Conservation (phyloP, 2,329 filamentous ascomycete genomes). For the Harringtonia lauricola region DNA sequence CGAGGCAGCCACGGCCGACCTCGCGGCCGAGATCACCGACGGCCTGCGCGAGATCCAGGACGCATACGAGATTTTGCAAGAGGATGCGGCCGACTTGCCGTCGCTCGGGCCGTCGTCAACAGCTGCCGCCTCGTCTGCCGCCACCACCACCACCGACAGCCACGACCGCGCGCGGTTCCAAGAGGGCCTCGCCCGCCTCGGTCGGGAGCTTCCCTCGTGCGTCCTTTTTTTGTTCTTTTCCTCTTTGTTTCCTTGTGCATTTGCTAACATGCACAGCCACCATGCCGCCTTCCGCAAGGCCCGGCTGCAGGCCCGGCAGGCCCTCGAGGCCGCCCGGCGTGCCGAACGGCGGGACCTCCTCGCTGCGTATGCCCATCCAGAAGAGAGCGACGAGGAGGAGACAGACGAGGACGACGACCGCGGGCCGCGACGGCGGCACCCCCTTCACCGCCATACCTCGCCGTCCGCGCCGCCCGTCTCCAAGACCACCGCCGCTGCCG, state of each 20-base stretch:
- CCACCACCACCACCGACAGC: neutral
- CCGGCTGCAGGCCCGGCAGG: conserved; percentile 67
- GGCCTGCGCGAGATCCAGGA: conserved; percentile 69
- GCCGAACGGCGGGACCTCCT: conserved; percentile 70
- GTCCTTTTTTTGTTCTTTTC: conserved; percentile 5
- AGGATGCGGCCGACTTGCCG: conserved; percentile 62
- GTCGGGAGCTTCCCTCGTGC: conserved; percentile 61
- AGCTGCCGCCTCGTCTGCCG: neutral
- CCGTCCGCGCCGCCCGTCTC: conserved; percentile 18
- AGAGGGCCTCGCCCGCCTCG: conserved; percentile 55
- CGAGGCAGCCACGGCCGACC: conserved; percentile 52
- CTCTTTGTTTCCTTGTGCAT: neutral
- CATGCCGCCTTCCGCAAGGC: conserved; percentile 69
- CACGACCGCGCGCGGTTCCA: conserved; percentile 54
- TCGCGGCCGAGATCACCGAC: conserved; percentile 71
- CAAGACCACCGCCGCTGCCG: conserved; percentile 62
- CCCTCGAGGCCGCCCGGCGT: conserved; percentile 60
- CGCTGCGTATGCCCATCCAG: conserved; percentile 38
- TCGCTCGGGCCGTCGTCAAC: neutral
- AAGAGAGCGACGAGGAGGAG: conserved; percentile 16
- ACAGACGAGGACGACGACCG: conserved; percentile 17
- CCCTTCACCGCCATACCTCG: conserved; percentile 15
- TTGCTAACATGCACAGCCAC: conserved; percentile 24
- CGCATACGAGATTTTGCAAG: conserved; percentile 67
- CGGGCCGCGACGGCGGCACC: too few species aligned